Evolutionary conservation across 257 asterid species (phyloP).

Genomic region (Ajuga chamaepitys): DNA sequence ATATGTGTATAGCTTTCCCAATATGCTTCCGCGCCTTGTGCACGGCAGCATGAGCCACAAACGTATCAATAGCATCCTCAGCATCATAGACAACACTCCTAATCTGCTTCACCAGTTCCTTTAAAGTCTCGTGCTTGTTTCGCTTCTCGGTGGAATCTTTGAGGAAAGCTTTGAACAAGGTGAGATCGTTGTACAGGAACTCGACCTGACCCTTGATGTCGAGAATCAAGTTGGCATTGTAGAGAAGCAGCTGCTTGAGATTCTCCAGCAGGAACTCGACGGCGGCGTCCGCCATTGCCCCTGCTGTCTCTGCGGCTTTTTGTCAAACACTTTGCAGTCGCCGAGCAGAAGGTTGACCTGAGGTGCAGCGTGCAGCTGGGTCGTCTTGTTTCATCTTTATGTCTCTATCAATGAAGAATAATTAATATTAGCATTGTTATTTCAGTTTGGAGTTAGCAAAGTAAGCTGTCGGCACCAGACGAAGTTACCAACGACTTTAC

Average conservation of each 20-base stretch:
- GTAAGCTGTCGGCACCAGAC: neutral
- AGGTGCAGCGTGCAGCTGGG: neutral
- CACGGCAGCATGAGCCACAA: constrained; percentile 39
- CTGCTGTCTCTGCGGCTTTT: constrained; percentile 15
- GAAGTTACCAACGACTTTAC: too few species aligned
- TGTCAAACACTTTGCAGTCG: neutral
- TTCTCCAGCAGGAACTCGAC: constrained; percentile 44
- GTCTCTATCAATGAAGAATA: neutral
- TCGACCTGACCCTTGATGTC: constrained; percentile 33
- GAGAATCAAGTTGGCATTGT: constrained; percentile 30
- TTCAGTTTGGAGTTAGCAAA: neutral
- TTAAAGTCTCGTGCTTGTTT: constrained; percentile 23
- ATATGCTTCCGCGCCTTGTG: constrained; percentile 33
- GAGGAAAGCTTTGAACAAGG: constrained; percentile 36
- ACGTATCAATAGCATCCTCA: constrained; percentile 47
- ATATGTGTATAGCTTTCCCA: constrained; percentile 19
- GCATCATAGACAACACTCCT: constrained; percentile 43
- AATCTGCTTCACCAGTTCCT: constrained; percentile 40
- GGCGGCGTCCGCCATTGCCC: constrained; percentile 46
- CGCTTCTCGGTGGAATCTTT: constrained; percentile 35
- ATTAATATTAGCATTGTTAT: neutral
- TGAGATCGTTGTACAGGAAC: constrained; percentile 32
- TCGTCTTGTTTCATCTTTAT: neutral
- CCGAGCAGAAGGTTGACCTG: constrained; percentile 8
- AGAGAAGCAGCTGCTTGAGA: constrained; percentile 43